These are phyloP conservation scores for Antitrichia curtipendula DNA, from an alignment of 225 moss, liverwort and hornwort species.

Conservation along the genomic window DNA sequence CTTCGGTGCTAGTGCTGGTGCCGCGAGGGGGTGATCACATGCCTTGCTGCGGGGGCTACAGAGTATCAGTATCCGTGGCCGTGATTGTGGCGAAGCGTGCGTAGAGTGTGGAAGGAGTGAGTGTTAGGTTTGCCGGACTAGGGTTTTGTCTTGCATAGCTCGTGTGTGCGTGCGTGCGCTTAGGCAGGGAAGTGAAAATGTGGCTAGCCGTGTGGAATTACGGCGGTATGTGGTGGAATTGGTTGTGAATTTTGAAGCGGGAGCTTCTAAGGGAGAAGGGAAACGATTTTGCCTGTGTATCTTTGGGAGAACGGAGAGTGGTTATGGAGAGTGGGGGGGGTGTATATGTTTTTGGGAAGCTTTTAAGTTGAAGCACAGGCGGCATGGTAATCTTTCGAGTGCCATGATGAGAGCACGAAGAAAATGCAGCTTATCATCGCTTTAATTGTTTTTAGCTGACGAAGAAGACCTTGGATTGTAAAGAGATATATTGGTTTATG, in stretches of 20 bases:
- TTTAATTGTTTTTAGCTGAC: neutral
- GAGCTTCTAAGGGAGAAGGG: neutral
- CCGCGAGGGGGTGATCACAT: neutral
- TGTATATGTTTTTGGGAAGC: neutral
- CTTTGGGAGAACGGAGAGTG: neutral
- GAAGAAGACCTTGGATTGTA: neutral
- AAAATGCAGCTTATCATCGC: neutral
- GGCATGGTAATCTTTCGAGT: neutral
- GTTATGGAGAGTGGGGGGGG: neutral
- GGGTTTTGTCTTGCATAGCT: conserved; percentile 10
- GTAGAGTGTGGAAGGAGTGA: neutral
- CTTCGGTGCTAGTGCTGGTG: neutral
- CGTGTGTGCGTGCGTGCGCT: neutral
- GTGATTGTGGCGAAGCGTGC: neutral
- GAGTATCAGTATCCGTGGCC: neutral
- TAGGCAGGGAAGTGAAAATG: neutral
- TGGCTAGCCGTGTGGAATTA: neutral
- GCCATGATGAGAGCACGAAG: neutral
- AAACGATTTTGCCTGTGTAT: neutral
- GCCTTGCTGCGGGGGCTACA: neutral
- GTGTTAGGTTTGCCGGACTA: conserved; percentile 4
- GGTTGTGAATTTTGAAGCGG: neutral
- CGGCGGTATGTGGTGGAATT: neutral
- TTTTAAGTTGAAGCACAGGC: neutral
- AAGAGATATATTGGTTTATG: neutral